Percentiles rank a stretch among this genome's conserved stretches.
Evolutionary conservation across 257 asterid species (phyloP).

Genomic region (Solanum gracilifrons): DNA sequence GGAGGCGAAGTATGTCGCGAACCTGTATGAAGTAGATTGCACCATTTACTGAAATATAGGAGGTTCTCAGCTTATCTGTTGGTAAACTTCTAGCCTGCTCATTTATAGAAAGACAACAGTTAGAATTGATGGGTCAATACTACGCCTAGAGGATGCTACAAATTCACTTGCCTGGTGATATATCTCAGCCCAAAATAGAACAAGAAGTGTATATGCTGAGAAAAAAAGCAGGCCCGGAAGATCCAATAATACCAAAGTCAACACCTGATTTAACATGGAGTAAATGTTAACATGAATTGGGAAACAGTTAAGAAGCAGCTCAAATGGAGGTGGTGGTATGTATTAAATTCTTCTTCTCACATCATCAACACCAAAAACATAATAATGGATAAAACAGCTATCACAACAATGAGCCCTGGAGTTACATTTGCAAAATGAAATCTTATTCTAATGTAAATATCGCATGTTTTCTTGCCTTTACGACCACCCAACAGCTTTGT

Average conservation of each 20-base stretch:
- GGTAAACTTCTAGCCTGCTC: constrained; percentile 91
- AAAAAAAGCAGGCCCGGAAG: constrained; percentile 81
- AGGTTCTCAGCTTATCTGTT: constrained; percentile 69
- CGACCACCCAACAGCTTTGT: neutral
- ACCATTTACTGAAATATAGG: constrained; percentile 49
- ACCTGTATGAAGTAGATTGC: constrained; percentile 59
- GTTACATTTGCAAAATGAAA: neutral
- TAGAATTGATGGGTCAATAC: neutral
- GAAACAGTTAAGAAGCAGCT: neutral
- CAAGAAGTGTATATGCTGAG: constrained; percentile 84
- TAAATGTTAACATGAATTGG: neutral
- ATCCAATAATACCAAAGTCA: constrained; percentile 54
- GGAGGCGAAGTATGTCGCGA: neutral
- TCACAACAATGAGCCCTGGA: neutral
- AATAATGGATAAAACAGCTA: neutral
- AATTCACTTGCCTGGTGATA: constrained; percentile 64
- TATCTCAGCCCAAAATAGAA: constrained; percentile 92
- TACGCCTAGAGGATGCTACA: neutral
- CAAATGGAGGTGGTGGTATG: neutral
- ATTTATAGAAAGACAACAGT: constrained; percentile 11
- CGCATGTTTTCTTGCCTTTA: neutral
- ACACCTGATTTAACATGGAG: constrained; percentile 33
- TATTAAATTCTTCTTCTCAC: neutral
- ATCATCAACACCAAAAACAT: neutral
- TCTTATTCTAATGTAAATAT: neutral